These are phyloP conservation scores for Parastagonospora avenae DNA, from an alignment of 2,329 filamentous ascomycete species.

Conservation along the genomic window DNA sequence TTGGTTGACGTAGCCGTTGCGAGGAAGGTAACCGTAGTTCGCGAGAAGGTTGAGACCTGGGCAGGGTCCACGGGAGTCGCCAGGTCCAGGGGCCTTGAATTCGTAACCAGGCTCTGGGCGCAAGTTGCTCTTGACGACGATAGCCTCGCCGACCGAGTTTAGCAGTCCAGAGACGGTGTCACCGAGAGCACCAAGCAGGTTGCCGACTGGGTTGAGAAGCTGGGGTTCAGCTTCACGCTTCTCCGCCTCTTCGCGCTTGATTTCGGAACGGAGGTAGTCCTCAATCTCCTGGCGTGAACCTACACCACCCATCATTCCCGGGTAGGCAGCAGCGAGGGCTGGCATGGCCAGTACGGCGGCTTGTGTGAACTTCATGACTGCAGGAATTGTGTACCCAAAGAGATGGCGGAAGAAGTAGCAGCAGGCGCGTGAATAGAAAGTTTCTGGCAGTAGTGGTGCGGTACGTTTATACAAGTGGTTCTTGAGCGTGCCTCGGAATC, in stretches of 20 bases:
- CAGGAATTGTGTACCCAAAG: not conserved
- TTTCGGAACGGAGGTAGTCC: conserved; percentile 8
- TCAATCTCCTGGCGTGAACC: conserved; percentile 18
- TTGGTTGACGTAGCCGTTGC: conserved; percentile 43
- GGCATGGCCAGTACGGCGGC: conserved; percentile 14
- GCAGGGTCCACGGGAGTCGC: conserved; percentile 48
- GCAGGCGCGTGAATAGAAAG: not conserved
- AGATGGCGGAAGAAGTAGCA: not conserved
- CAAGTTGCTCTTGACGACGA: conserved; percentile 21
- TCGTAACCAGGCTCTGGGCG: conserved; percentile 25
- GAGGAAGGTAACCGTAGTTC: conserved; percentile 58
- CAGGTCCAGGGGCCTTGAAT: conserved; percentile 19
- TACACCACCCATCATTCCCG: conserved; percentile 17
- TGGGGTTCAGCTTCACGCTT: conserved; percentile 13
- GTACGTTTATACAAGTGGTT: conserved; percentile 1
- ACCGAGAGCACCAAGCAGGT: conserved; percentile 11
- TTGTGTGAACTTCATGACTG: conserved; percentile 19
- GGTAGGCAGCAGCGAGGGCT: conserved; percentile 18
- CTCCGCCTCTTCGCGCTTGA: conserved; percentile 12
- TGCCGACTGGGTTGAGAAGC: conserved; percentile 9
- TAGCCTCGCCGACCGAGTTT: conserved; percentile 20
- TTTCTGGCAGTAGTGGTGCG: not conserved
- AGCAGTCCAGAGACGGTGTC: conserved; percentile 18
- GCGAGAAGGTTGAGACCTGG: conserved; percentile 60
- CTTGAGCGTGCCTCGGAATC: not conserved